Evolutionary conservation across 495 filamentous ascomycete species (phyloP).

Genomic region (Penicillium bialowiezense): DNA sequence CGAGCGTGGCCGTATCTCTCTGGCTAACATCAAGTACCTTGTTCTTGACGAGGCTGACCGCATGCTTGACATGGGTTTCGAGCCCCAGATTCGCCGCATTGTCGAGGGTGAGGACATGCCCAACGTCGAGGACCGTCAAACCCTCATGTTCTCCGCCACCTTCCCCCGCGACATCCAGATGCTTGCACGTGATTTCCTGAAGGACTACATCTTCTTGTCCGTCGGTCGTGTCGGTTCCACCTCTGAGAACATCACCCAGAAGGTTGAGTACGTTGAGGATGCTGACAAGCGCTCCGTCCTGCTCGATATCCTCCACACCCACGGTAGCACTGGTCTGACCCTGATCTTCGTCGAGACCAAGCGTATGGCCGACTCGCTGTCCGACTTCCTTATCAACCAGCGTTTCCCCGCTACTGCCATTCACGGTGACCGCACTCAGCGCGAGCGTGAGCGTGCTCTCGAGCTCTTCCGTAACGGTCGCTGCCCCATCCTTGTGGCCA

Average conservation of each 20-base stretch:
- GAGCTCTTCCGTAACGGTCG: constrained; percentile 95
- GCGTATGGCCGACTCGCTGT: constrained; percentile 97
- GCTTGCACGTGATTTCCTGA: constrained; percentile 95
- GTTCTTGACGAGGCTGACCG: constrained; percentile 98
- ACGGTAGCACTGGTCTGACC: constrained; percentile 78
- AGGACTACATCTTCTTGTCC: constrained; percentile 97
- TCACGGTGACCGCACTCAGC: constrained; percentile 96
- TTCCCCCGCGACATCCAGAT: constrained; percentile 99
- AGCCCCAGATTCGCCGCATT: constrained; percentile 97
- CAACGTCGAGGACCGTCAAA: constrained; percentile 76
- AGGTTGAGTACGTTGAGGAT: constrained; percentile 97
- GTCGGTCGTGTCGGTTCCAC: constrained; percentile 99
- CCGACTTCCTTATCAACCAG: constrained; percentile 97
- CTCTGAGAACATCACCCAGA: constrained; percentile 99
- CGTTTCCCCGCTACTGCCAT: constrained; percentile 98
- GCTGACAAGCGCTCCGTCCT: constrained; percentile 95
- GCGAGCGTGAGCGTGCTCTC: constrained; percentile 95
- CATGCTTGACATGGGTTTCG: constrained; percentile 99
- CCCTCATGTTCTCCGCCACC: constrained; percentile 99
- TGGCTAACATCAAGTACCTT: constrained; percentile 97
- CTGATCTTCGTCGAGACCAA: constrained; percentile 99
- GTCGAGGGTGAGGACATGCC: constrained; percentile 99
- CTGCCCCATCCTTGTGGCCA: constrained; percentile 95
- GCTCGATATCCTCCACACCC: constrained; percentile 94
- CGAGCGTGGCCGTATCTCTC: constrained; percentile 95